phyloP scores from a whole-genome alignment of 2,329 filamentous ascomycete genomes.

The Fusarium devonianum region DNA sequence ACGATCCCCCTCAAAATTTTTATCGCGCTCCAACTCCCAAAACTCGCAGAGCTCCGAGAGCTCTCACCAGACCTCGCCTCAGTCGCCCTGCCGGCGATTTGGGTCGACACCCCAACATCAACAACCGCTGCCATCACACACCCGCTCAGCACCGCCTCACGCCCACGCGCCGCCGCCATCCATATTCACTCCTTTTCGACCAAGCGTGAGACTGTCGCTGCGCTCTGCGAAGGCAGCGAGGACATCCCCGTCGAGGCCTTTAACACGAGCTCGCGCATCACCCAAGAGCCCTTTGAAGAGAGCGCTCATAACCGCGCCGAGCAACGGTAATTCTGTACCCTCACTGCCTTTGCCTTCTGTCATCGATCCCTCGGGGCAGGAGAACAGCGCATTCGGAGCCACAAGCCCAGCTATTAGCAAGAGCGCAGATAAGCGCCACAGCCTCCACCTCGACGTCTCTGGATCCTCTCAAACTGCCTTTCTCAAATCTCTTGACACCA shows the following conservation, averaged over 20 bases:
- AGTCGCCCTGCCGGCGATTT: constrained; percentile 59
- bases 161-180: constrained; percentile 50
- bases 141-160: constrained; percentile 48
- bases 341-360: constrained; percentile 51
- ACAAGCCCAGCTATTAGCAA: constrained; percentile 43
- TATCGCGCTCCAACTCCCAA: constrained; percentile 60
- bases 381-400: constrained; percentile 51
- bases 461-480: constrained; percentile 60
- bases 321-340: constrained; percentile 71
- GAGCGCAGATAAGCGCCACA: constrained; percentile 59
- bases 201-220: constrained; percentile 71
- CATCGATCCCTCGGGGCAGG: constrained; percentile 51
- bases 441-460: constrained; percentile 64
- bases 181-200: constrained; percentile 69
- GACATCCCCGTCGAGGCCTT: constrained; percentile 61
- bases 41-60: constrained; percentile 56
- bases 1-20: constrained; percentile 90
- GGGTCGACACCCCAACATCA: constrained; percentile 49
- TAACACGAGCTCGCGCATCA: constrained; percentile 71
- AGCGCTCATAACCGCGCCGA: constrained; percentile 72
- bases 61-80: constrained; percentile 57
- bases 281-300: constrained; percentile 84
- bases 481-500: constrained; percentile 59
- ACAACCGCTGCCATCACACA: constrained; percentile 42
- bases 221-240: constrained; percentile 68